These are phyloP conservation scores for Sarcodon sp. DNA, from an alignment of 768 basidiomycete genomes.

Conservation along the genomic window DNA sequence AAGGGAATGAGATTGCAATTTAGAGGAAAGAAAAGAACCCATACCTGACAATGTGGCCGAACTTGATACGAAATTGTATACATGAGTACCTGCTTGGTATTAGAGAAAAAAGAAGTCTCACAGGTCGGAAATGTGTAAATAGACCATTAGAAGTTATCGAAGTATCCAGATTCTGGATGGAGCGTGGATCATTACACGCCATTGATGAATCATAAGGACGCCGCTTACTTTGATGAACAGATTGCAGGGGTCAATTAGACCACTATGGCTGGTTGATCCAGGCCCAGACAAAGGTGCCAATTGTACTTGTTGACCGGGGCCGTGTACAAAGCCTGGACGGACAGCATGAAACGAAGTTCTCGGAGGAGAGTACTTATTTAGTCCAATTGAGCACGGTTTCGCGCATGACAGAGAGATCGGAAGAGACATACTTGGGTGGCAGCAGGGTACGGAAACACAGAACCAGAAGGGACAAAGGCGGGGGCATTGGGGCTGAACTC, in stretches of 20 bases:
- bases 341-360: slow-evolving; percentile 30
- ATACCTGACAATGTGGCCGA: slow-evolving; percentile 83
- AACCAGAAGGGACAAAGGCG: slow-evolving; percentile 60
- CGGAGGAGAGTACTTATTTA: slow-evolving; percentile 53
- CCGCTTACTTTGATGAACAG: slow-evolving; percentile 69
- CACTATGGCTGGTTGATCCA: slow-evolving; percentile 75
- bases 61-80: slow-evolving; percentile 28
- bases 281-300: slow-evolving; percentile 62
- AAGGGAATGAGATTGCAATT: background rate
- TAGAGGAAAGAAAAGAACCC: background rate
- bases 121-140: slow-evolving; percentile 73
- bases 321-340: slow-evolving; percentile 55
- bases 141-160: slow-evolving; percentile 78
- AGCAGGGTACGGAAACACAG: slow-evolving; percentile 45
- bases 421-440: slow-evolving; percentile 30
- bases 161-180: slow-evolving; percentile 65
- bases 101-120: slow-evolving; percentile 18
- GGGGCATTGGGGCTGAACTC: slow-evolving; percentile 70
- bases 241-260: slow-evolving; percentile 84
- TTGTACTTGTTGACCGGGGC: slow-evolving; percentile 86
- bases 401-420: background rate
- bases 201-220: slow-evolving; percentile 2
- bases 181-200: slow-evolving; percentile 6
- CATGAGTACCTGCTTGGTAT: slow-evolving; percentile 6
- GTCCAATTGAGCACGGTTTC: background rate